These are phyloP conservation scores for Obelidium mucronatum DNA, from an alignment of 192 early-diverging fungal genomes.

Conservation along the genomic window DNA sequence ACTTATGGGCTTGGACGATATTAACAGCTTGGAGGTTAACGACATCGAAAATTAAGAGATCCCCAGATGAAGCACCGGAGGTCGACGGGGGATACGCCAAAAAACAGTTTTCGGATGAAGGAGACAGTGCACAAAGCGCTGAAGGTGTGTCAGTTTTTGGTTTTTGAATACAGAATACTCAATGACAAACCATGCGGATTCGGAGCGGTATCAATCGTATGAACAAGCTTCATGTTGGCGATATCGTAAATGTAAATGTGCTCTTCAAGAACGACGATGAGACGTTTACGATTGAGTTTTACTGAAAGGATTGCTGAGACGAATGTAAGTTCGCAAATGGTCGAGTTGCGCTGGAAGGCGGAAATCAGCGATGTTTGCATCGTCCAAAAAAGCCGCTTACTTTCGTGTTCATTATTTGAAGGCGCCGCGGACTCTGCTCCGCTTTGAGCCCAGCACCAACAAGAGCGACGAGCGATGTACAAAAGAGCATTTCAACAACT, in stretches of 20 bases:
- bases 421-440: constrained; percentile 80
- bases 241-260: constrained; percentile 99
- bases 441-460: constrained; percentile 94
- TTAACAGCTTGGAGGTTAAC: constrained; percentile 87
- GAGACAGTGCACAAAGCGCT: constrained; percentile 91
- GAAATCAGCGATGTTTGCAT: background rate
- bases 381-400: constrained; percentile 61
- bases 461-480: constrained; percentile 94
- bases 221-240: constrained; percentile 96
- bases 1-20: constrained; percentile 96
- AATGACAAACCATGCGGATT: constrained; percentile 77
- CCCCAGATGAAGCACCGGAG: constrained; percentile 67
- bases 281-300: constrained; percentile 92
- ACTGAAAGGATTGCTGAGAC: constrained; percentile 92
- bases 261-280: constrained; percentile 95
- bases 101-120: constrained; percentile 92
- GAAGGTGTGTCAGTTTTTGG: background rate
- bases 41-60: constrained; percentile 93
- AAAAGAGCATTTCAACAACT: constrained; percentile 97
- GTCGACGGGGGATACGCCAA: constrained; percentile 88
- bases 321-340: constrained; percentile 97
- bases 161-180: background rate
- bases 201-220: constrained; percentile 94
- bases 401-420: constrained; percentile 98
- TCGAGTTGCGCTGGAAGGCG: constrained; percentile 80